phyloP scores from a whole-genome alignment of 257 asterid species.

The Solanum peruvianum region DNA sequence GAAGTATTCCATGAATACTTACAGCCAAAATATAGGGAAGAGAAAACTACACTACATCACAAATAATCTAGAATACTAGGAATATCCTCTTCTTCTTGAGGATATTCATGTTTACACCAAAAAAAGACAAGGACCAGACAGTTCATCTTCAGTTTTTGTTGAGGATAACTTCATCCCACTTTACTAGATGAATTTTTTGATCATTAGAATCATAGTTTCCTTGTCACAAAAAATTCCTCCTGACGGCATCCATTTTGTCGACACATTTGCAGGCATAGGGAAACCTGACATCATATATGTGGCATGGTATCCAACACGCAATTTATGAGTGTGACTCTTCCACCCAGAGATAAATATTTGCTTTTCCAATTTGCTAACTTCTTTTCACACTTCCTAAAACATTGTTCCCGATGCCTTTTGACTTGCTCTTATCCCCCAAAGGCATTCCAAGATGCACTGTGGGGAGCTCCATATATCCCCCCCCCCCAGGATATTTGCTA shows the following conservation, averaged over 20 bases:
- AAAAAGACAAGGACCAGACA: neutral
- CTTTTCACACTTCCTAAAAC: neutral
- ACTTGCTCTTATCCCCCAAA: neutral
- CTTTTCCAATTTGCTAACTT: neutral
- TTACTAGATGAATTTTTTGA: neutral
- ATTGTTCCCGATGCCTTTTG: neutral
- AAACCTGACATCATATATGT: neutral
- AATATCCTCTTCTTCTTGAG: neutral
- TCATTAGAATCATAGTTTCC: neutral
- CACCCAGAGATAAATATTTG: neutral
- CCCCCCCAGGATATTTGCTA: neutral
- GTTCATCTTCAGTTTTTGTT: neutral
- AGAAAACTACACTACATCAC: neutral
- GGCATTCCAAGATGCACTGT: neutral
- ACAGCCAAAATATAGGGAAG: neutral
- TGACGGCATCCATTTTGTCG: neutral
- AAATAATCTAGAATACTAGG: neutral
- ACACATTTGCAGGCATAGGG: neutral
- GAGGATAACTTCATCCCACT: neutral
- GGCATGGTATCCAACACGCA: neutral
- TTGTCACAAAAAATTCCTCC: neutral
- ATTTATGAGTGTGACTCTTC: neutral
- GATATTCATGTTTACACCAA: neutral
- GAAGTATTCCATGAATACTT: neutral
- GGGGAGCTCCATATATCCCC: neutral